Conservation (phyloP, 345 rosid genomes). For the Syzygium grande region DNA sequence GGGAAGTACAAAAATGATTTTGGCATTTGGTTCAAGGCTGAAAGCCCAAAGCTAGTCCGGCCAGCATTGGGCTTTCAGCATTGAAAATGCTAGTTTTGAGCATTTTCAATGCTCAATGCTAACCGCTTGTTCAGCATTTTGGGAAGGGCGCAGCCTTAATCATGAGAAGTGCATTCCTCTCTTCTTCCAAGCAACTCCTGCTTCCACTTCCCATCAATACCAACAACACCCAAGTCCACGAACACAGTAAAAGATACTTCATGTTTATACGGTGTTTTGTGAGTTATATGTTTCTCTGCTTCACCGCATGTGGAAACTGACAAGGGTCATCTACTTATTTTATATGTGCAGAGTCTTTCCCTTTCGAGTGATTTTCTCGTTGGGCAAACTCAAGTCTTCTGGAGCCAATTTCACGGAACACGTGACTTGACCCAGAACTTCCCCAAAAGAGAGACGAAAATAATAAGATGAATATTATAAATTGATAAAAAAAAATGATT, state of each 20-base stretch:
- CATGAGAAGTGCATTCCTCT: not conserved
- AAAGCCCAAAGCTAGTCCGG: too few species aligned
- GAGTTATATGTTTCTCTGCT: fast-evolving
- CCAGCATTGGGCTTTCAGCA: too few species aligned
- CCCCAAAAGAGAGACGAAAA: too few species aligned
- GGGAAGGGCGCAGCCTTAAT: not conserved
- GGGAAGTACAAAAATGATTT: too few species aligned
- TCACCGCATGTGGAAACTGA: not conserved
- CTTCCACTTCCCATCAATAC: not conserved
- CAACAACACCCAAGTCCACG: not conserved
- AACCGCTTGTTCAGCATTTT: too few species aligned
- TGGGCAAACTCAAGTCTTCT: not conserved
- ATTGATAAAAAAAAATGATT: too few species aligned
- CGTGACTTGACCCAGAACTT: not conserved
- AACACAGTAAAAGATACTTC: not conserved
- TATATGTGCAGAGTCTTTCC: not conserved
- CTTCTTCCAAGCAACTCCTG: not conserved
- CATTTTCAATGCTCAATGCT: too few species aligned
- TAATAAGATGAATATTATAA: not conserved
- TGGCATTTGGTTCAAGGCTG: too few species aligned
- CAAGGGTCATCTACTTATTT: not conserved
- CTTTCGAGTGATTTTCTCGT: not conserved
- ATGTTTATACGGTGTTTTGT: not conserved
- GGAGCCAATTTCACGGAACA: fast-evolving
- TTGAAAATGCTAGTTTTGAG: too few species aligned